These are phyloP conservation scores for Nymphaea thermarum DNA, from an alignment of 164 flowering plant species.

Conservation along the genomic window DNA sequence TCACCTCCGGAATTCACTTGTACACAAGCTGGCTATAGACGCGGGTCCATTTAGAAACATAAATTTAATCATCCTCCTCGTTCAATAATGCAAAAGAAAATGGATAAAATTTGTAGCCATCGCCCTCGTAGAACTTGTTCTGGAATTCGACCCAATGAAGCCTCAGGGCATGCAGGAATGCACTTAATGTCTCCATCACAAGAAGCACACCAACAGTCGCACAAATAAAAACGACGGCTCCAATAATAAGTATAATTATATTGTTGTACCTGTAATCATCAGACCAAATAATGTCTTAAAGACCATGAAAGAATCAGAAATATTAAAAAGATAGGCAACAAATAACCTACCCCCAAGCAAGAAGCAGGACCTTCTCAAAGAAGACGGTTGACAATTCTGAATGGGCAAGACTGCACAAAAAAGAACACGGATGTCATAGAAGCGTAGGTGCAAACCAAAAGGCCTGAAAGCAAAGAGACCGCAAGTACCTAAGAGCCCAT, in stretches of 20 bases:
- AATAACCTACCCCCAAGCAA: slow-evolving; percentile 81
- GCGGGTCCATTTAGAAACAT: background rate
- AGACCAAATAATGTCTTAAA: background rate
- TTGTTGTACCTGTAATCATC: slow-evolving; percentile 64
- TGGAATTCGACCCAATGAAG: slow-evolving; percentile 99
- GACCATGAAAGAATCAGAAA: background rate
- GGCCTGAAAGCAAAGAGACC: background rate
- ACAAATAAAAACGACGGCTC: slow-evolving; percentile 65
- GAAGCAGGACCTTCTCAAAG: slow-evolving; percentile 86
- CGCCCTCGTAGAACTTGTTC: slow-evolving; percentile 96
- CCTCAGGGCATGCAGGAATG: slow-evolving; percentile 89
- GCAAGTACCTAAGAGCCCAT: slow-evolving; percentile 91
- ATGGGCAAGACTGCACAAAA: slow-evolving; percentile 72
- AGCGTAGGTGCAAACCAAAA: background rate
- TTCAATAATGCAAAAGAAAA: slow-evolving; percentile 43
- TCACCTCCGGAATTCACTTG: background rate
- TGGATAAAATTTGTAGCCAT: slow-evolving; percentile 86
- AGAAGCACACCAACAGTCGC: slow-evolving; percentile 94
- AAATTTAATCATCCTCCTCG: slow-evolving; percentile 50
- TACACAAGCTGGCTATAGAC: background rate
- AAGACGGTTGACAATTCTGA: slow-evolving; percentile 88
- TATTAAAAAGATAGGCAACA: background rate
- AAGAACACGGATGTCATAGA: background rate
- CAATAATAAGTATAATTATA: slow-evolving; percentile 51
- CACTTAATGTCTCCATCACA: slow-evolving; percentile 97